Percentiles rank a stretch among this genome's conserved stretches.
Conservation (phyloP, 495 filamentous ascomycete genomes). For the Hypoxylon fuscum region DNA sequence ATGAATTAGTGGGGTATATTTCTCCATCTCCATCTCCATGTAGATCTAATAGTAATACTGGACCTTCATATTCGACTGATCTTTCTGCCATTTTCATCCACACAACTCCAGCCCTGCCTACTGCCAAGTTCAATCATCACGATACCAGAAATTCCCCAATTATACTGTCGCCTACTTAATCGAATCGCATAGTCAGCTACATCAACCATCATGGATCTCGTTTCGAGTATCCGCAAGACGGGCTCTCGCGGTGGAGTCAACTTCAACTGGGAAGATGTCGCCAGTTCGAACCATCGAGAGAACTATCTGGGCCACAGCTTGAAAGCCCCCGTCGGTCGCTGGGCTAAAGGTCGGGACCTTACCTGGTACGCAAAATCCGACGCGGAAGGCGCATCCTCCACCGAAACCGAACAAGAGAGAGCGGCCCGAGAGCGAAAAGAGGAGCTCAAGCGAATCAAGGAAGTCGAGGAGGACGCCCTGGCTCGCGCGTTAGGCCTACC, state of each 20-base stretch:
- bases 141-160: neutral
- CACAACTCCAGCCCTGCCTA: no score
- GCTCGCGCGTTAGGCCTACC: constrained; percentile 82
- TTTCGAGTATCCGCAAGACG: constrained; percentile 90
- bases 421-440: constrained; percentile 74
- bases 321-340: constrained; percentile 95
- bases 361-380: constrained; percentile 87
- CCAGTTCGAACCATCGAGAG: constrained; percentile 85
- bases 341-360: constrained; percentile 90
- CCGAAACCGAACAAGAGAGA: constrained; percentile 69
- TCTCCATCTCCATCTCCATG: no score
- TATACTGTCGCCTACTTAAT: neutral
- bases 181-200: neutral
- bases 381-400: constrained; percentile 50
- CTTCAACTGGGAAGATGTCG: constrained; percentile 97
- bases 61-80: no score
- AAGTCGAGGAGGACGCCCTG: constrained; percentile 92
- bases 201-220: constrained; percentile 78
- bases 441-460: constrained; percentile 83
- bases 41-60: no score
- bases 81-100: no score
- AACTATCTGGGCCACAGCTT: constrained; percentile 97
- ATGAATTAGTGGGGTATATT: no score
- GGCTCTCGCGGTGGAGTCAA: constrained; percentile 93
- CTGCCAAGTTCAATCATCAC: neutral